Conservation (phyloP, 331 rosid genomes). For the Stylosanthes scabra region DNA sequence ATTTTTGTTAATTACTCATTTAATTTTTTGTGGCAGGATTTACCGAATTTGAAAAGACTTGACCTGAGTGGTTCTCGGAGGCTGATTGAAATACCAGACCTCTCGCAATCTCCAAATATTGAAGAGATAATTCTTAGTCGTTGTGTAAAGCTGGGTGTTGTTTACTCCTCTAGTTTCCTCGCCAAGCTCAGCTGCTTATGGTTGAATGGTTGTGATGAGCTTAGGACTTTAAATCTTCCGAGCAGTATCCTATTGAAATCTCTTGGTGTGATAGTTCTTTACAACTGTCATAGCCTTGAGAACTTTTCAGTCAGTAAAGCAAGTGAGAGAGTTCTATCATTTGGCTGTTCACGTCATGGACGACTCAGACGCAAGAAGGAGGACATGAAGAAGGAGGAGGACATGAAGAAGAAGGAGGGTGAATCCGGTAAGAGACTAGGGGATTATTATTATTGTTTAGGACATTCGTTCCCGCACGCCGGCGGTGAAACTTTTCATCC, state of each 20-base stretch:
- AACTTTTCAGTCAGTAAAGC: background rate
- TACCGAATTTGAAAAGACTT: conserved; percentile 29
- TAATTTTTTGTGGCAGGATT: conserved; percentile 8
- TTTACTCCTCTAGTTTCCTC: conserved; percentile 31
- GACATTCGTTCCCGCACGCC: no score
- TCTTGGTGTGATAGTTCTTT: conserved; percentile 25
- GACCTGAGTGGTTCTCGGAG: conserved; percentile 17
- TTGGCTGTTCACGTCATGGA: background rate
- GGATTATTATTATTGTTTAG: no score
- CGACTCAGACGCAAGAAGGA: background rate
- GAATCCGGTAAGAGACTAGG: no score
- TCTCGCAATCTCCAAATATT: conserved; percentile 33
- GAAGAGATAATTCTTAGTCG: conserved; percentile 35
- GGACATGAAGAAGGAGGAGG: background rate
- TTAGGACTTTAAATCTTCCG: conserved; percentile 3
- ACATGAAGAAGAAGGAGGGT: no score
- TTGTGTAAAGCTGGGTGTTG: background rate
- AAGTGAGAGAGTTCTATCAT: background rate
- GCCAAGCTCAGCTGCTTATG: conserved; percentile 35
- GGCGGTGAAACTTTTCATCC: background rate
- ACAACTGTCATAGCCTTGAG: conserved; percentile 2
- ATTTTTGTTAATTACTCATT: no score
- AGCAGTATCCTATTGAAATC: conserved; percentile 15
- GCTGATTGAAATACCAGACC: conserved; percentile 25
- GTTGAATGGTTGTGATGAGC: conserved; percentile 27